These are phyloP conservation scores for Psophocarpus tetragonolobus DNA, from an alignment of 306 rosid genomes.

Conservation along the genomic window DNA sequence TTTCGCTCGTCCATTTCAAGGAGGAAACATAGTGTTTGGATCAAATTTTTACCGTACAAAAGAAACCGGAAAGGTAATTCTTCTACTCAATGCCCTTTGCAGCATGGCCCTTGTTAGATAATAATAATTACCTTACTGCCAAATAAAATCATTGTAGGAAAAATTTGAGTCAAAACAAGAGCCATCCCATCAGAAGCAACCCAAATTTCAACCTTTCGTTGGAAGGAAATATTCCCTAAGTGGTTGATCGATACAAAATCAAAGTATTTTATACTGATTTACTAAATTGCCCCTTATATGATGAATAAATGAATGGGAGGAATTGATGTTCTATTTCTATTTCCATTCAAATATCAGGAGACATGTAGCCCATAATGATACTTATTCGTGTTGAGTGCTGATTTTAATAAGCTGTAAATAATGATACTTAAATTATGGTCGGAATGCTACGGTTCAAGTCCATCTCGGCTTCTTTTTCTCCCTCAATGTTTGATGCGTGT, in stretches of 20 bases:
- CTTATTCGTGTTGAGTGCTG: not conserved
- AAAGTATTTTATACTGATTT: not conserved
- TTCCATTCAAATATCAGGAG: not conserved
- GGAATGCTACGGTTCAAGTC: not conserved
- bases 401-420: too few species aligned
- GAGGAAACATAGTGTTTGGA: conserved; percentile 95
- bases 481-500: not conserved
- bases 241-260: conserved; percentile 53
- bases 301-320: too few species aligned
- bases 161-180: conserved; percentile 63
- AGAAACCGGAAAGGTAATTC: conserved; percentile 63
- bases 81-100: not conserved
- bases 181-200: conserved; percentile 58
- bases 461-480: not conserved
- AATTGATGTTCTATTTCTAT: too few species aligned
- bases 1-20: conserved; percentile 61
- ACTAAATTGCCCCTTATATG: not conserved
- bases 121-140: not conserved
- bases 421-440: too few species aligned
- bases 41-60: conserved; percentile 59
- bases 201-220: conserved; percentile 73
- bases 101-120: too few species aligned
- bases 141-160: conserved; percentile 47
- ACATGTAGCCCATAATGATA: not conserved
- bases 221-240: conserved; percentile 87